Evolutionary conservation across 2,329 filamentous ascomycete genomes (phyloP).

Genomic region (Ceratocystis diversiconidia): DNA sequence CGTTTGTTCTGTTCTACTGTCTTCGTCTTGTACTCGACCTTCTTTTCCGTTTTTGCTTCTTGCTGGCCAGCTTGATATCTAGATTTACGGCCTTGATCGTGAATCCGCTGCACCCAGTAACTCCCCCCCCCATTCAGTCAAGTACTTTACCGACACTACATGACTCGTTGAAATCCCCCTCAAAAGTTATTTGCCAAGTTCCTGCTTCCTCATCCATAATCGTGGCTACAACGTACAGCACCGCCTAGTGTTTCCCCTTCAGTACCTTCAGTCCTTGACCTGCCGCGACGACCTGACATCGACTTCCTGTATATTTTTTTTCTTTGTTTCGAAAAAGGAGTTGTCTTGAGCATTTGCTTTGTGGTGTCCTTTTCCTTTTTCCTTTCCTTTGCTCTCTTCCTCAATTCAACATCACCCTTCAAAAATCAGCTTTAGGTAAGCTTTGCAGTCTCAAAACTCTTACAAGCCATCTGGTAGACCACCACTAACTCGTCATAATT

Average conservation of each 20-base stretch:
- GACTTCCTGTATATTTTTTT: conserved; percentile 5
- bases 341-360: conserved; percentile 1
- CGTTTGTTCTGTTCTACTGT: neutral
- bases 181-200: conserved; percentile 2
- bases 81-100: conserved; percentile 10
- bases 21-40: conserved; percentile 7
- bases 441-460: neutral
- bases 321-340: neutral
- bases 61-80: conserved; percentile 15
- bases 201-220: neutral
- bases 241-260: neutral
- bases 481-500: neutral
- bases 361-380: neutral
- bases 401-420: neutral
- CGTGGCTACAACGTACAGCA: neutral
- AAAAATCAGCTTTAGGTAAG: conserved; percentile 8
- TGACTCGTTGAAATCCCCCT: neutral
- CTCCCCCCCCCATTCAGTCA: neutral
- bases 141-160: neutral
- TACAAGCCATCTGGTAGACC: neutral
- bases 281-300: neutral
- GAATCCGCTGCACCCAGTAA: conserved; percentile 13
- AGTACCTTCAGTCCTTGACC: neutral
- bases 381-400: neutral
- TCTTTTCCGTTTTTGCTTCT: conserved; percentile 3